Evolutionary conservation across 495 filamentous ascomycete species (phyloP).

Genomic region (Neurospora sp.): DNA sequence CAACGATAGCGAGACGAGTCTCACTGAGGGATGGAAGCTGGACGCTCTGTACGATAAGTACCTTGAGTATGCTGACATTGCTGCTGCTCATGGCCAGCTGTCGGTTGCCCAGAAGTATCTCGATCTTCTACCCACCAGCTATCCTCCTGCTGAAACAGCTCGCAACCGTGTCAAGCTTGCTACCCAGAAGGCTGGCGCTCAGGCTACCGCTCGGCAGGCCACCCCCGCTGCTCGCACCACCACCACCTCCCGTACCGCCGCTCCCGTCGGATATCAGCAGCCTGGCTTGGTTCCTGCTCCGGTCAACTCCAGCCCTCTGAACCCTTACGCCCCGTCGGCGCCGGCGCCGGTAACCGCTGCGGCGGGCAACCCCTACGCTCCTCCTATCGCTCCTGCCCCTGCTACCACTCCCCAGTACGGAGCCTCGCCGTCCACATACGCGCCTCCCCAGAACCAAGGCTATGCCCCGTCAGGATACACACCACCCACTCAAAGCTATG

Average conservation of each 20-base stretch:
- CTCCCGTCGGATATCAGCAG: slow-evolving; percentile 30
- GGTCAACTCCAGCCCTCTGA: slow-evolving; percentile 21
- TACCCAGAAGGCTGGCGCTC: slow-evolving; percentile 52
- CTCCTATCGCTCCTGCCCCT: slow-evolving; percentile 33
- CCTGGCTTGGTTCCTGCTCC: slow-evolving; percentile 20
- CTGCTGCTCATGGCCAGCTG: slow-evolving; percentile 81
- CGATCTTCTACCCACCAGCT: slow-evolving; percentile 73
- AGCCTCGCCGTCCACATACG: slow-evolving; percentile 25
- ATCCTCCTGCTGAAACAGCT: slow-evolving; percentile 82
- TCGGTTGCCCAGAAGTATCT: slow-evolving; percentile 84
- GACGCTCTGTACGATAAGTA: slow-evolving; percentile 87
- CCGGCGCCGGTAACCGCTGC: slow-evolving; percentile 29
- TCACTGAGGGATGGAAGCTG: slow-evolving; percentile 80
- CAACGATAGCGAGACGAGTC: slow-evolving; percentile 60
- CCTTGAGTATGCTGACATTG: slow-evolving; percentile 90
- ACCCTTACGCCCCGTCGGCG: slow-evolving; percentile 25
- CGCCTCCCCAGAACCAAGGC: slow-evolving; percentile 12
- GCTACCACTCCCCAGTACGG: slow-evolving; percentile 24
- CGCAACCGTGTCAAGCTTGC: slow-evolving; percentile 80
- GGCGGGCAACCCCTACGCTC: slow-evolving; percentile 53
- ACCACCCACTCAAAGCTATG: slow-evolving; percentile 9
- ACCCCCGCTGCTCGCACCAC: slow-evolving; percentile 8
- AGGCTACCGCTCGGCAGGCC: slow-evolving; percentile 20
- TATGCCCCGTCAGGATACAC: neutral
- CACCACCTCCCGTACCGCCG: slow-evolving; percentile 23